Evolutionary conservation across 805 yeast genomes (phyloP).

Genomic region (Wickerhamomyces silvicola): DNA sequence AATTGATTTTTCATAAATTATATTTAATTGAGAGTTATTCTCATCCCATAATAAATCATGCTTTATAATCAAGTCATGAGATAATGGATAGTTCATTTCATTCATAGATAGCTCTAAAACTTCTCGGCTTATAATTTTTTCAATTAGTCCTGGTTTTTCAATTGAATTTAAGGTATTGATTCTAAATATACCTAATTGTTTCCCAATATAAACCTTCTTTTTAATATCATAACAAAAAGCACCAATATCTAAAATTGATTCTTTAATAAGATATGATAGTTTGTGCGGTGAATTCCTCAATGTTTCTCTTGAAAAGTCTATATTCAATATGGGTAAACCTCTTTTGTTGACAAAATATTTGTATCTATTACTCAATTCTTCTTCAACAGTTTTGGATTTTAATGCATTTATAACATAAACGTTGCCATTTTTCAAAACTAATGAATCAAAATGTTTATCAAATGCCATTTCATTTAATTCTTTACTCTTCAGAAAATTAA

Average conservation of each 20-base stretch:
- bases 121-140: slow-evolving; percentile 61
- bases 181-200: slow-evolving; percentile 87
- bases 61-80: slow-evolving; percentile 47
- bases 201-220: slow-evolving; percentile 54
- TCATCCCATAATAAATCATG: slow-evolving; percentile 90
- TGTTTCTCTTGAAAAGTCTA: slow-evolving; percentile 30
- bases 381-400: slow-evolving; percentile 64
- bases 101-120: slow-evolving; percentile 41
- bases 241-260: slow-evolving; percentile 72
- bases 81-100: slow-evolving; percentile 36
- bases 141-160: slow-evolving; percentile 77
- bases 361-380: slow-evolving; percentile 57
- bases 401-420: slow-evolving; percentile 77
- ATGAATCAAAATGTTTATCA: slow-evolving; percentile 67
- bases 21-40: slow-evolving; percentile 78
- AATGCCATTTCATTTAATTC: slow-evolving; percentile 87
- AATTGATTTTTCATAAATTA: slow-evolving; percentile 51
- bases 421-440: slow-evolving; percentile 73
- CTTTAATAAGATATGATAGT: slow-evolving; percentile 48
- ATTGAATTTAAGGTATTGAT: slow-evolving; percentile 87
- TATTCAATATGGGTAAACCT: slow-evolving; percentile 28
- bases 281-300: slow-evolving; percentile 31
- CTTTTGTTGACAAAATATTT: slow-evolving; percentile 41
- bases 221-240: slow-evolving; percentile 70
- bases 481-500: slow-evolving; percentile 66